Evolutionary conservation across 371 early-diverging fungal genomes (phyloP), one percentile per base, ranked within the genome.

Genomic region (Mucor piriformis): DNA sequence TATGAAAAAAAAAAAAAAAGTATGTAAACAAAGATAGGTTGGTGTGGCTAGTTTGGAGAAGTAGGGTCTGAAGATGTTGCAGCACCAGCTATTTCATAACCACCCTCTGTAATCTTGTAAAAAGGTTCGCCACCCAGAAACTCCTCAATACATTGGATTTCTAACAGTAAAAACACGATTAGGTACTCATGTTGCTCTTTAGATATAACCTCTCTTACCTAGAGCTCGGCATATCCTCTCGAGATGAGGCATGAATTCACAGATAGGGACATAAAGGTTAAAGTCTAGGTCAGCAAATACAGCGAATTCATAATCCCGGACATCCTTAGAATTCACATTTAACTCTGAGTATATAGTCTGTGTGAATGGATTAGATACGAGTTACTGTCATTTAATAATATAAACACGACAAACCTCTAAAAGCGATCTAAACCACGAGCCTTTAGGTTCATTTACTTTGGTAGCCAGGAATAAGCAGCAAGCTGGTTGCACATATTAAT

Each of bases 381-480:
- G 15, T 23, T 33, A 12, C 10, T 6, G 20, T 0, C 4, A 15
- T 6, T 35, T 21, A 7, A 35, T 13, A n/a, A 4, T 11, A 37
- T 15, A 37, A 37, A 15, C 4, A 37, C 12, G 38, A 33, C 20
- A 6, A 16, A 42, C 48, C 33, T 79, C 72, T 8, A 72, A 59
- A 15, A 73, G 50, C 1, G 61, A 50, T 25, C 57, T 53, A 29
- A 69, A 71, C 34, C 73, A 60, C 13, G 70, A 51, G 15, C 88
- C 88, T 55, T 90, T 92, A 3, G 92, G 88, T 61, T 95, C 94
- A 50, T 94, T 95, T n/a, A 92, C 84, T 69, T 94, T 94, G 60
- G 79, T 83, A 0, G 93, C 91, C 37, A 92, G 69, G 20, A 91
- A 74, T 35, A 94, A 61, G 72, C 93, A 93, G 6, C 83, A 83